A percentile compares a stretch with the other conserved stretches of the same genome.
phyloP scores from a whole-genome alignment of 2,329 filamentous ascomycete genomes.

The Penicillium sp. region DNA sequence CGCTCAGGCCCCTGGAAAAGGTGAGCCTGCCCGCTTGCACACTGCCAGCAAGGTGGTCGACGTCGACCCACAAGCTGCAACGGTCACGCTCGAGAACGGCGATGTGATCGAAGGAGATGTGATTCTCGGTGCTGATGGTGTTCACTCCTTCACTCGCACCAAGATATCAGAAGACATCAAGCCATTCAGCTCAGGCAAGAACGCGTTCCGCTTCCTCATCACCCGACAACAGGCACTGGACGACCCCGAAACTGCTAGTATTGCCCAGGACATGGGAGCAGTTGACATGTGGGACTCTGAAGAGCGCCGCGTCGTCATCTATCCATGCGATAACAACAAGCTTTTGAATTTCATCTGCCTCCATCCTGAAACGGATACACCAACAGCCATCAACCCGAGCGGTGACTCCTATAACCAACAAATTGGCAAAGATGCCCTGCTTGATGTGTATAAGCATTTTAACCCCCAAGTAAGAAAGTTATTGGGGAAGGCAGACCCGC shows the following conservation, averaged over 20 bases:
- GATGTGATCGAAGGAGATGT: slow-evolving; percentile 50
- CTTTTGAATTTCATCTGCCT: slow-evolving; percentile 56
- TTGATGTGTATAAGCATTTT: slow-evolving; percentile 42
- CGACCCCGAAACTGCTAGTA: slow-evolving; percentile 42
- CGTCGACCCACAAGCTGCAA: slow-evolving; percentile 45
- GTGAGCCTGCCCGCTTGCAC: slow-evolving; percentile 45
- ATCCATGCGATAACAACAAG: slow-evolving; percentile 50
- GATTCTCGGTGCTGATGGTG: slow-evolving; percentile 58
- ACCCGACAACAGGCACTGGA: slow-evolving; percentile 45
- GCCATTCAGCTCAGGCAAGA: slow-evolving; percentile 54
- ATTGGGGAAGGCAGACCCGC: slow-evolving; percentile 44
- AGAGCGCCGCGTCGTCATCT: slow-evolving; percentile 50
- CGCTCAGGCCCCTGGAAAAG: slow-evolving; percentile 42
- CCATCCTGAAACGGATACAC: slow-evolving; percentile 42
- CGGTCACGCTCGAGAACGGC: slow-evolving; percentile 50
- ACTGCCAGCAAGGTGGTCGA: slow-evolving; percentile 47
- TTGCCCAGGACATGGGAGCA: slow-evolving; percentile 40
- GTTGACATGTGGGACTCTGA: slow-evolving; percentile 47
- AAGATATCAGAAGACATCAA: slow-evolving; percentile 32
- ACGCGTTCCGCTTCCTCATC: slow-evolving; percentile 60
- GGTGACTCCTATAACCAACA: slow-evolving; percentile 35
- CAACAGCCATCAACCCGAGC: slow-evolving; percentile 40
- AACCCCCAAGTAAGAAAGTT: slow-evolving; percentile 41
- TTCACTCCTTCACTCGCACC: slow-evolving; percentile 39
- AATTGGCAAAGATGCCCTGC: slow-evolving; percentile 25